phyloP scores from a whole-genome alignment of 176 grass and related monocot species.

The Carex littledalei region DNA sequence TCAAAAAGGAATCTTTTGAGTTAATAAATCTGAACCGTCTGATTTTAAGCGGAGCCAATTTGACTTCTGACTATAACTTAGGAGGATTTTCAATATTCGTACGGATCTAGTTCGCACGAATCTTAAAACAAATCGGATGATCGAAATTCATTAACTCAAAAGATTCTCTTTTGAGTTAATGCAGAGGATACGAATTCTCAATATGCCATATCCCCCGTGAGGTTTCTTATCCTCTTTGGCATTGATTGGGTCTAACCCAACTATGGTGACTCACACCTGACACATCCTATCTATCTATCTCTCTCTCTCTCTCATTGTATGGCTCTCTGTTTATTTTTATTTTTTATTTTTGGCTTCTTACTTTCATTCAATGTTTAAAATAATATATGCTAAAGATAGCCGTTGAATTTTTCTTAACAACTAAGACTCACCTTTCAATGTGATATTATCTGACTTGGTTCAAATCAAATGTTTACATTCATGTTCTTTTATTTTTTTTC shows the following conservation, averaged over 20 bases:
- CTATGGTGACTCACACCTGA: neutral
- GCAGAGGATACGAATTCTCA: too few relatives aligned
- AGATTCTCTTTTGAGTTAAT: too few relatives aligned
- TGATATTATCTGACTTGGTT: neutral
- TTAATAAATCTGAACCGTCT: too few relatives aligned
- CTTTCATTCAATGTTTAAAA: neutral
- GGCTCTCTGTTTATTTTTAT: neutral
- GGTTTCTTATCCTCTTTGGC: constrained; percentile 1
- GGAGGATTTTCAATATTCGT: too few relatives aligned
- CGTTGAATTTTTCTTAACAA: neutral
- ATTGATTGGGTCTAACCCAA: constrained; percentile 1
- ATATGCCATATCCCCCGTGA: neutral
- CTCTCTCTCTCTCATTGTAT: neutral
- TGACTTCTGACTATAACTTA: too few relatives aligned
- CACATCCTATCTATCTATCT: neutral
- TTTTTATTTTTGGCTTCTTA: neutral
- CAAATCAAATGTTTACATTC: neutral
- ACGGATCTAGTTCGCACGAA: too few relatives aligned
- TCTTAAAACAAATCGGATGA: too few relatives aligned
- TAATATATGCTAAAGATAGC: neutral
- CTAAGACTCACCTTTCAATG: neutral
- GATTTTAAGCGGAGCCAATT: too few relatives aligned
- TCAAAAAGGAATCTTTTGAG: too few relatives aligned
- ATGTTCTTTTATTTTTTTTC: neutral
- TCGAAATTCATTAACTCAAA: too few relatives aligned